phyloP scores from a whole-genome alignment of 2,329 filamentous ascomycete genomes.

The Xylaria sp. region DNA sequence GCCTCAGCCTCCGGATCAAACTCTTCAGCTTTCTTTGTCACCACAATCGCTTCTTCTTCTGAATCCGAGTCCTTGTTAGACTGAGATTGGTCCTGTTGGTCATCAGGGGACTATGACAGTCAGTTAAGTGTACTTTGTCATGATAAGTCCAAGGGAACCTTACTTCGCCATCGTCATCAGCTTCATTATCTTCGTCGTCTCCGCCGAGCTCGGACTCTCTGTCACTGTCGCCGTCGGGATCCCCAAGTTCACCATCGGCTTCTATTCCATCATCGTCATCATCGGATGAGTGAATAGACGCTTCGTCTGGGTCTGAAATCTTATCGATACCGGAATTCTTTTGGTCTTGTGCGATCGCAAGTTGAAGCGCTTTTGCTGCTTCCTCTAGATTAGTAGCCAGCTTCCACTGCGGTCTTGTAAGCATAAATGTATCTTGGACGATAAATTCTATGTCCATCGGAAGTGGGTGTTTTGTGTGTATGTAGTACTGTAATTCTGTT shows the following conservation, averaged over 20 bases:
- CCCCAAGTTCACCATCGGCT: constrained; percentile 68
- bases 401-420: constrained; percentile 92
- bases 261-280: constrained; percentile 73
- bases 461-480: constrained; percentile 84
- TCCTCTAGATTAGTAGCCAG: constrained; percentile 80
- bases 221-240: constrained; percentile 66
- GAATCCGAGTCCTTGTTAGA: constrained; percentile 66
- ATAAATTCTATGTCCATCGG: constrained; percentile 99
- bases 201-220: constrained; percentile 63
- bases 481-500: constrained; percentile 74
- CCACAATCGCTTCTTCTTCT: constrained; percentile 87
- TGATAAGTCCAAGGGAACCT: constrained; percentile 23
- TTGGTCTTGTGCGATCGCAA: constrained; percentile 89
- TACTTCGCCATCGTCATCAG: constrained; percentile 51
- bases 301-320: constrained; percentile 72
- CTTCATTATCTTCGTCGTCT: constrained; percentile 59
- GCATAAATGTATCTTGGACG: constrained; percentile 86
- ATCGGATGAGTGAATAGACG: constrained; percentile 70
- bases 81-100: constrained; percentile 43
- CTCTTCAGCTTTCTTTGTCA: constrained; percentile 88
- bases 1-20: constrained; percentile 93
- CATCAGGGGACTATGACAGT: constrained; percentile 52
- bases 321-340: constrained; percentile 77
- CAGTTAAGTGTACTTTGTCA: neutral
- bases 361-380: constrained; percentile 80